Evolutionary conservation across 2,329 filamentous ascomycete genomes (phyloP).

Genomic region (Alternaria dauci): DNA sequence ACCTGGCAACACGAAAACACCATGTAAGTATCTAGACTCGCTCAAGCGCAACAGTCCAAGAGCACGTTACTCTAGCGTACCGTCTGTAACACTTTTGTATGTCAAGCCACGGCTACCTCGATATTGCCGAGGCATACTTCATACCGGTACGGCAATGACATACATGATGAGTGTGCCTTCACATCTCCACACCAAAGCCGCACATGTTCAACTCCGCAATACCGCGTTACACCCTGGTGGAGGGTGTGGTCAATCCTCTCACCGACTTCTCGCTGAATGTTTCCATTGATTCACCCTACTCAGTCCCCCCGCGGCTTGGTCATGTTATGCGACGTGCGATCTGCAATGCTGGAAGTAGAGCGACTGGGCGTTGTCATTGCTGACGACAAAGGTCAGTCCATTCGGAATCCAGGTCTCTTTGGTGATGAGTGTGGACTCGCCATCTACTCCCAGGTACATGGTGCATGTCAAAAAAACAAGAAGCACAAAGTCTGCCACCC

Average conservation of each 20-base stretch:
- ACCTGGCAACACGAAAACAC: not conserved
- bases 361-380: not conserved
- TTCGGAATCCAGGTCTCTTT: not conserved
- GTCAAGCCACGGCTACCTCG: not conserved
- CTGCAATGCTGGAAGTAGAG: not conserved
- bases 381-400: not conserved
- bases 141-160: constrained; percentile 4
- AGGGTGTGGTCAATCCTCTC: constrained; percentile 10
- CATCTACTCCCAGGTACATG: not conserved
- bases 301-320: not conserved
- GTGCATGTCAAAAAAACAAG: not conserved
- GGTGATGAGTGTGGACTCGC: not conserved
- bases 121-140: not conserved
- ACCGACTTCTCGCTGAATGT: constrained; percentile 7
- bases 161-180: constrained; percentile 6
- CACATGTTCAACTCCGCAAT: constrained; percentile 13
- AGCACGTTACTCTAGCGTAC: not conserved
- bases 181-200: constrained; percentile 7
- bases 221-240: constrained; percentile 1
- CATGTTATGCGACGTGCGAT: not conserved
- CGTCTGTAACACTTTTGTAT: not conserved
- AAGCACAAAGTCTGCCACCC: not conserved
- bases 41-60: not conserved
- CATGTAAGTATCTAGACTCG: constrained; percentile 3
- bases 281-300: not conserved